These are phyloP conservation scores for Rhynchospora tenuis DNA, from an alignment of 176 grass and related monocot species.

Conservation along the genomic window DNA sequence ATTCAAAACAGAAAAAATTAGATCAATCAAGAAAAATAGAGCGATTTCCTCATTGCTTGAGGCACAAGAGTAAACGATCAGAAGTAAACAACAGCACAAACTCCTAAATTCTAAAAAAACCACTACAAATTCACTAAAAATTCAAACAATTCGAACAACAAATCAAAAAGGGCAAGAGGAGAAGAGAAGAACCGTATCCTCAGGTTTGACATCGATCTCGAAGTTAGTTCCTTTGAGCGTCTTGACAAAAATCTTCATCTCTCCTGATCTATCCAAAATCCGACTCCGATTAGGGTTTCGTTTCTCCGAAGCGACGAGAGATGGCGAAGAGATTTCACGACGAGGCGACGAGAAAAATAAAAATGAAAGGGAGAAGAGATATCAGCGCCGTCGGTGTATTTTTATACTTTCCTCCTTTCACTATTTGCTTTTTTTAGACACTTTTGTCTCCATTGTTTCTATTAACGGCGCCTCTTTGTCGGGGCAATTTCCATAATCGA, in stretches of 20 bases:
- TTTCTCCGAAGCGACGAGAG: background rate
- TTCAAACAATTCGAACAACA: background rate
- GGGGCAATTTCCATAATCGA: background rate
- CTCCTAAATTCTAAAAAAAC: background rate
- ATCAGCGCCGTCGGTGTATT: constrained; percentile 4
- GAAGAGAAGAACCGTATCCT: constrained; percentile 40
- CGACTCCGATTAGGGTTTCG: constrained; percentile 17
- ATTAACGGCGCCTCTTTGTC: constrained; percentile 12
- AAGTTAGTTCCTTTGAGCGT: constrained; percentile 71
- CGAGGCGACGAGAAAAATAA: background rate
- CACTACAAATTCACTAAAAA: background rate
- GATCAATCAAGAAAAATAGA: background rate
- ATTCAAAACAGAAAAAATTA: background rate
- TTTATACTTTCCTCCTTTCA: constrained; percentile 5
- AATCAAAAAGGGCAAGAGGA: constrained; percentile 25
- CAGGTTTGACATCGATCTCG: constrained; percentile 58
- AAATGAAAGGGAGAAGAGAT: constrained; percentile 2
- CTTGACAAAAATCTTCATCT: constrained; percentile 83
- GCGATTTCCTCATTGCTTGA: background rate
- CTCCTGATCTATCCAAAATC: background rate
- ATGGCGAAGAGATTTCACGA: constrained; percentile 1
- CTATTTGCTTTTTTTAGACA: constrained; percentile 2
- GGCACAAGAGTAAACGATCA: background rate
- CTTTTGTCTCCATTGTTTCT: constrained; percentile 2
- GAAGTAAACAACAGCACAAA: background rate